A percentile compares a stretch with the other conserved stretches of the same genome.
Conservation (phyloP, 2,329 filamentous ascomycete genomes). For the Cordyceps cicadae region DNA sequence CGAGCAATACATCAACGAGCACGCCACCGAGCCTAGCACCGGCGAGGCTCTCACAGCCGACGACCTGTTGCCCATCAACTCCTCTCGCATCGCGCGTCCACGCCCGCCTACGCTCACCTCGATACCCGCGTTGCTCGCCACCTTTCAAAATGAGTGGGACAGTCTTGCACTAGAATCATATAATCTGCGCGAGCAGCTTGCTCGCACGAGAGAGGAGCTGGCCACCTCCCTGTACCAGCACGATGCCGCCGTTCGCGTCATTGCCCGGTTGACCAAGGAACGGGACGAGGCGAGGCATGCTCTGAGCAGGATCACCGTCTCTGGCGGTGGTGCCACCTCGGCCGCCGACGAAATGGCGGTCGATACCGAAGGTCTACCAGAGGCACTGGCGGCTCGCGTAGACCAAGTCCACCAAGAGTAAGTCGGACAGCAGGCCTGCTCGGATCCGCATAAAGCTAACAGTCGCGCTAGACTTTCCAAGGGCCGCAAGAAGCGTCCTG, state of each 20-base stretch:
- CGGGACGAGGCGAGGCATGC: constrained; percentile 87
- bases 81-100: constrained; percentile 74
- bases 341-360: constrained; percentile 88
- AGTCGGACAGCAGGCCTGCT: constrained; percentile 25
- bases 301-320: constrained; percentile 74
- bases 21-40: constrained; percentile 86
- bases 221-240: constrained; percentile 93
- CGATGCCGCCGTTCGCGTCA: constrained; percentile 92
- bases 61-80: constrained; percentile 82
- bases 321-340: constrained; percentile 32
- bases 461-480: constrained; percentile 63
- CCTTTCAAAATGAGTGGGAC: constrained; percentile 99
- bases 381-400: constrained; percentile 61
- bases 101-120: constrained; percentile 90
- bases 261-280: constrained; percentile 83
- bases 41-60: constrained; percentile 75
- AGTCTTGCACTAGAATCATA: constrained; percentile 85
- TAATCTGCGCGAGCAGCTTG: constrained; percentile 79
- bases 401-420: constrained; percentile 75
- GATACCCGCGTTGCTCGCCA: constrained; percentile 84
- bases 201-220: constrained; percentile 86
- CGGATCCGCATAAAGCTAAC: constrained; percentile 1
- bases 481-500: constrained; percentile 78
- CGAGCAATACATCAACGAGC: constrained; percentile 86
- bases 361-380: constrained; percentile 69